phyloP scores from a whole-genome alignment of 78 protist species.

The Emiliania huxleyi region DNA sequence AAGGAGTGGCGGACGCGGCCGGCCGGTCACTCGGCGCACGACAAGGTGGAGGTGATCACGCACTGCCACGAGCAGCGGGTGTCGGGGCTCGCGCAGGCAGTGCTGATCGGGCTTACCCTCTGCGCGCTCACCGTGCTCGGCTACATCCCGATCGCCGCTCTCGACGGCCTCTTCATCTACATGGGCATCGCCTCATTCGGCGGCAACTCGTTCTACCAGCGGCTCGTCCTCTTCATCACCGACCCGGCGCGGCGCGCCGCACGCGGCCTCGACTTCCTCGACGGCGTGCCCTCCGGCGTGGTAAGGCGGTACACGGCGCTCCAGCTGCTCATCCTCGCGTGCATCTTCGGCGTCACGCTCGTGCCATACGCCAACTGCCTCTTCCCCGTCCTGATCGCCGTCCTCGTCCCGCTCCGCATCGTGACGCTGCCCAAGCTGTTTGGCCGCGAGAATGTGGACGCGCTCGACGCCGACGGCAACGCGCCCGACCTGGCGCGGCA shows the following conservation, averaged over 20 bases:
- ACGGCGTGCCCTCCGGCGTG: neutral
- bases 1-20: neutral
- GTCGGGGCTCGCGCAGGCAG: neutral
- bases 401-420: slow-evolving; percentile 19
- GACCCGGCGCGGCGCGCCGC: neutral
- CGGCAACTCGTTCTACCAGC: slow-evolving; percentile 14
- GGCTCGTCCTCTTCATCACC: slow-evolving; percentile 15
- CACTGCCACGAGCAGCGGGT: neutral
- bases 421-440: neutral
- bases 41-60: neutral
- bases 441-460: too few species aligned
- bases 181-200: slow-evolving; percentile 30
- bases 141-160: neutral
- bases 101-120: neutral
- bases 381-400: slow-evolving; percentile 25
- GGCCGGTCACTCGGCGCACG: too few species aligned
- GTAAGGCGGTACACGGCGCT: neutral
- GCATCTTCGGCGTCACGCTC: neutral
- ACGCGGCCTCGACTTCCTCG: neutral
- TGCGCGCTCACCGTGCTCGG: neutral
- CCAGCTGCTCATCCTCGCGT: neutral
- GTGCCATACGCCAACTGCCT: neutral
- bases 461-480: too few species aligned
- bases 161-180: slow-evolving; percentile 40
- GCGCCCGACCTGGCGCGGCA: too few species aligned